Conservation (phyloP, 177 flowering plant species). For the Vitis hybrid region DNA sequence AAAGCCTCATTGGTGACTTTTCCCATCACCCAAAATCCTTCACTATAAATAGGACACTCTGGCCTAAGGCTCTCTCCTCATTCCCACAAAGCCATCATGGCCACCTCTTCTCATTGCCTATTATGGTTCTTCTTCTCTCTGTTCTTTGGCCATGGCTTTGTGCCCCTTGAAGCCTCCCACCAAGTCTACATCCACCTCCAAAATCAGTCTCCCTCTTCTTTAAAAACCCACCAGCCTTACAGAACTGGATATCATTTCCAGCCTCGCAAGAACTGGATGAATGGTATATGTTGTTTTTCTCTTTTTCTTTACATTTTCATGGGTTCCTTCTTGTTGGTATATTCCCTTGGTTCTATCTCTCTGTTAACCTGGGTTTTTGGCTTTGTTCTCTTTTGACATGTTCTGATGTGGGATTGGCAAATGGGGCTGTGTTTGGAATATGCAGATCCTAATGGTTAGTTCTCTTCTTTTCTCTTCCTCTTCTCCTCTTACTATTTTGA, state of each 20-base stretch:
- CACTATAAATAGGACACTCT: background rate
- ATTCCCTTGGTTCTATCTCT: background rate
- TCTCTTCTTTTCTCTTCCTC: background rate
- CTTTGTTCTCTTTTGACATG: constrained; percentile 3
- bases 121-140: constrained; percentile 4
- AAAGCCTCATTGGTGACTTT: background rate
- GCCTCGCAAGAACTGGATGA: constrained; percentile 58
- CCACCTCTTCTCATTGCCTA: background rate
- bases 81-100: background rate
- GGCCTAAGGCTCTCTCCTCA: background rate
- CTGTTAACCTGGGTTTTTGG: background rate
- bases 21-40: background rate
- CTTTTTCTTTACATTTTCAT: background rate
- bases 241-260: constrained; percentile 50
- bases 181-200: constrained; percentile 16
- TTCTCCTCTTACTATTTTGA: background rate
- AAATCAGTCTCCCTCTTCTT: background rate
- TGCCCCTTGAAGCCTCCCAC: constrained; percentile 34
- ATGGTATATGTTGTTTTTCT: constrained; percentile 27
- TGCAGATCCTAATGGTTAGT: constrained; percentile 51
- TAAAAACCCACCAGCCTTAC: constrained; percentile 30
- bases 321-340: background rate
- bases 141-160: constrained; percentile 12
- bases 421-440: constrained; percentile 5
- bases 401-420: constrained; percentile 13